Evolutionary conservation across 2,329 filamentous ascomycete species (phyloP).

Genomic region (Clarireedia hainanense): DNA sequence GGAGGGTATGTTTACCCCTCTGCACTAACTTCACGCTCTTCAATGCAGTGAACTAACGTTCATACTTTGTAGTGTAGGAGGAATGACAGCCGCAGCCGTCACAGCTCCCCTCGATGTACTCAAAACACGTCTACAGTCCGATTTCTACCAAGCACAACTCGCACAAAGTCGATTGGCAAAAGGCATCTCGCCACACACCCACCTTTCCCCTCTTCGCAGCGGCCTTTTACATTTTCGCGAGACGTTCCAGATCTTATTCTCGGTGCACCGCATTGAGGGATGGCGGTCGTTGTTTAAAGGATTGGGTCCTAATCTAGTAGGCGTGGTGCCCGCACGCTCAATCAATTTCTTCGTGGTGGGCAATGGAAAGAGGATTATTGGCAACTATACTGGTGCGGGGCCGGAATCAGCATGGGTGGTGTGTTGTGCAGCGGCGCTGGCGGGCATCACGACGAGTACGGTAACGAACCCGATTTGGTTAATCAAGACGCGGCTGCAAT

Average conservation of each 20-base stretch:
- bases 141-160: slow-evolving; percentile 86
- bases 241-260: slow-evolving; percentile 75
- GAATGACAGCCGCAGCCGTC: slow-evolving; percentile 87
- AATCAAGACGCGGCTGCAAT: slow-evolving; percentile 84
- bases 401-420: slow-evolving; percentile 69
- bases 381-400: slow-evolving; percentile 64
- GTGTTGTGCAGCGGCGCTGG: slow-evolving; percentile 64
- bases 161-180: slow-evolving; percentile 54
- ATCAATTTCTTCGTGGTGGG: slow-evolving; percentile 95
- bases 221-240: slow-evolving; percentile 71
- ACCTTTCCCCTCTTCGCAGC: slow-evolving; percentile 57
- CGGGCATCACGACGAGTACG: slow-evolving; percentile 80
- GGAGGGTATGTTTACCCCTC: slow-evolving; percentile 59
- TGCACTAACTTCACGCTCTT: not conserved
- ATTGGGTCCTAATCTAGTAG: slow-evolving; percentile 80
- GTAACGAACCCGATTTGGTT: slow-evolving; percentile 96
- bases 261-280: slow-evolving; percentile 75
- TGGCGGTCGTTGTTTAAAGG: slow-evolving; percentile 88
- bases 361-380: slow-evolving; percentile 79
- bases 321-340: slow-evolving; percentile 79
- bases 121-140: slow-evolving; percentile 87
- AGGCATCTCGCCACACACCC: slow-evolving; percentile 39
- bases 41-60: slow-evolving; percentile 4
- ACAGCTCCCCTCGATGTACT: slow-evolving; percentile 91
- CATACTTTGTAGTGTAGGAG: slow-evolving; percentile 56